These are phyloP conservation scores for Leccinum sublutescens DNA, from an alignment of 768 basidiomycete species.

Conservation along the genomic window DNA sequence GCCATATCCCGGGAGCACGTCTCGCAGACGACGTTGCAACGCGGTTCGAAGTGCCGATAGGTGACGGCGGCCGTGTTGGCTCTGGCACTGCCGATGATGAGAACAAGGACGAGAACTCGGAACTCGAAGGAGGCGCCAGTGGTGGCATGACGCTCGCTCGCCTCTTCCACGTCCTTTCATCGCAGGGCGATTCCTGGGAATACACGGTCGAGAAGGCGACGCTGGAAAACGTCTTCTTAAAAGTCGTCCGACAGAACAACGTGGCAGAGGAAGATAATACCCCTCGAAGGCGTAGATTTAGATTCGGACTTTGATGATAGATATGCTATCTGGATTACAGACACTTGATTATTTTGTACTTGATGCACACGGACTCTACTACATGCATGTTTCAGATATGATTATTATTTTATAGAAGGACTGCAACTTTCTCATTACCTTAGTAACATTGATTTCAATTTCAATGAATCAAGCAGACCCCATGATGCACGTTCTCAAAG, in stretches of 20 bases:
- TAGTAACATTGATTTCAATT: too few species aligned
- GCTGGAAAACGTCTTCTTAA: constrained; percentile 70
- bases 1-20: constrained; percentile 57
- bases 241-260: constrained; percentile 63
- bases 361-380: too few species aligned
- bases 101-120: neutral
- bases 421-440: too few species aligned
- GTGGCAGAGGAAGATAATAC: constrained; percentile 47
- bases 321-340: too few species aligned
- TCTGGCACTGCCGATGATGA: neutral
- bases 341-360: too few species aligned
- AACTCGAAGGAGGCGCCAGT: too few species aligned
- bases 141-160: constrained; percentile 48
- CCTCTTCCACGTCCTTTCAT: constrained; percentile 56
- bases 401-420: too few species aligned
- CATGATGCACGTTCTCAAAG: too few species aligned
- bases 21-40: constrained; percentile 75
- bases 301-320: constrained; percentile 6
- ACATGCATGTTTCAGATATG: too few species aligned
- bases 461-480: too few species aligned
- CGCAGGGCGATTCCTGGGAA: constrained; percentile 54
- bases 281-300: constrained; percentile 8
- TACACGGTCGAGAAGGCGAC: constrained; percentile 71
- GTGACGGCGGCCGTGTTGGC: neutral
- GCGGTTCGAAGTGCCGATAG: constrained; percentile 68